Conservation (phyloP, 805 yeast species). For the Scheffersomyces lignosus region DNA sequence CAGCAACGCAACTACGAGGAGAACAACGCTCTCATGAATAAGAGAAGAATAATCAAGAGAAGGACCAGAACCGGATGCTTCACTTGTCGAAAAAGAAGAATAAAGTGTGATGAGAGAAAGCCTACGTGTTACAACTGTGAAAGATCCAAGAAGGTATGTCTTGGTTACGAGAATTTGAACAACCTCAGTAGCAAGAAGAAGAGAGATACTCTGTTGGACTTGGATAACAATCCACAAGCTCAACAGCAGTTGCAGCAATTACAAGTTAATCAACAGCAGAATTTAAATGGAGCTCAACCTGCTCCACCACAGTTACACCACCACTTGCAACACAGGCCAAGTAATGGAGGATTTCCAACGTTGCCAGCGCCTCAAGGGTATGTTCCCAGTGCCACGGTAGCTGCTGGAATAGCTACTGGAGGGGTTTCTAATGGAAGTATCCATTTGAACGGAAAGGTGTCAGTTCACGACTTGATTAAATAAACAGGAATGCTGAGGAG, state of each 20-base stretch:
- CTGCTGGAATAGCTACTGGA: not conserved
- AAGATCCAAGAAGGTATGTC: slow-evolving; percentile 60
- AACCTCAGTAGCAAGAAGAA: slow-evolving; percentile 5
- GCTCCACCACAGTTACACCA: too few relatives aligned
- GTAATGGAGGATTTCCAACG: not conserved
- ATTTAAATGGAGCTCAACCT: not conserved
- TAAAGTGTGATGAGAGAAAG: slow-evolving; percentile 74
- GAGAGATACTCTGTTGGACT: slow-evolving; percentile 1
- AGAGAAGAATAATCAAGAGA: slow-evolving; percentile 50
- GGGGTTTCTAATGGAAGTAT: not conserved
- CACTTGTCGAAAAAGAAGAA: slow-evolving; percentile 69
- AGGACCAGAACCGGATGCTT: slow-evolving; percentile 76
- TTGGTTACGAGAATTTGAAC: slow-evolving; percentile 54
- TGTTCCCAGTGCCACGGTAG: not conserved
- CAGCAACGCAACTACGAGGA: slow-evolving; percentile 18
- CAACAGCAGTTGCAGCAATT: not conserved
- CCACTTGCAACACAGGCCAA: not conserved
- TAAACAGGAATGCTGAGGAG: too few relatives aligned
- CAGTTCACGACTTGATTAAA: slow-evolving; percentile 5
- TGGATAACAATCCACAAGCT: not conserved
- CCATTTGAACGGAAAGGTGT: slow-evolving; percentile 3
- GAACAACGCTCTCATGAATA: slow-evolving; percentile 32
- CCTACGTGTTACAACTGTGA: slow-evolving; percentile 71
- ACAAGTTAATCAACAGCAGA: not conserved
- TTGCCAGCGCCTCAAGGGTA: not conserved